Conservation (phyloP, 257 asterid species). For the Lavandula angustifolia region DNA sequence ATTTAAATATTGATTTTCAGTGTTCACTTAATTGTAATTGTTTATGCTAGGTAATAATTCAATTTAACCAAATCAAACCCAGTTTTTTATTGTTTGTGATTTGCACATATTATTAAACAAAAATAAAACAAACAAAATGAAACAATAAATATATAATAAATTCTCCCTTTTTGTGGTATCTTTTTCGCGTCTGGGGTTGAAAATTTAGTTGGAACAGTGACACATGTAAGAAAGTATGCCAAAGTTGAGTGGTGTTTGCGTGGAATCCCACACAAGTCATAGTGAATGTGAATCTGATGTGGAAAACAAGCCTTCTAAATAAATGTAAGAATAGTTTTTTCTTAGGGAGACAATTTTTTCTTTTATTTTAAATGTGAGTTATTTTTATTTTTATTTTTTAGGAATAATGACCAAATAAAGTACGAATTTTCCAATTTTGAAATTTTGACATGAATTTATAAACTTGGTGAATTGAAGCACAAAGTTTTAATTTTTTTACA, state of each 20-base stretch:
- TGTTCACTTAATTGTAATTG: constrained; percentile 10
- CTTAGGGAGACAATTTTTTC: background rate
- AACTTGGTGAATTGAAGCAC: no score
- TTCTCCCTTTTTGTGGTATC: background rate
- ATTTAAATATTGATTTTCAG: background rate
- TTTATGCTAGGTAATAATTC: no score
- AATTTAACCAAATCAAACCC: no score
- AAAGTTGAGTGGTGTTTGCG: constrained; percentile 44
- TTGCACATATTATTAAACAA: no score
- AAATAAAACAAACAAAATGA: no score
- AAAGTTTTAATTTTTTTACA: no score
- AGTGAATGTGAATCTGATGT: constrained; percentile 62
- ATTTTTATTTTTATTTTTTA: background rate
- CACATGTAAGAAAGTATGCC: constrained; percentile 30
- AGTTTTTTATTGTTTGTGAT: no score
- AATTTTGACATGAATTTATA: no score
- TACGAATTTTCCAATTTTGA: no score
- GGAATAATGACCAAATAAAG: no score
- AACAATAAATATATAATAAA: background rate
- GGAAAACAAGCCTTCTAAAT: constrained; percentile 40
- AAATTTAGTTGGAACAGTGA: constrained; percentile 25
- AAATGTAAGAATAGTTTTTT: constrained; percentile 6
- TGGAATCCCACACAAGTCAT: constrained; percentile 63
- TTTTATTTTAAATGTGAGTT: background rate
- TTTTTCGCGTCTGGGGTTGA: background rate